Percentiles rank a stretch among this genome's conserved stretches.
phyloP scores from a whole-genome alignment of 495 filamentous ascomycete species.

The Podospora pseudopauciseta region DNA sequence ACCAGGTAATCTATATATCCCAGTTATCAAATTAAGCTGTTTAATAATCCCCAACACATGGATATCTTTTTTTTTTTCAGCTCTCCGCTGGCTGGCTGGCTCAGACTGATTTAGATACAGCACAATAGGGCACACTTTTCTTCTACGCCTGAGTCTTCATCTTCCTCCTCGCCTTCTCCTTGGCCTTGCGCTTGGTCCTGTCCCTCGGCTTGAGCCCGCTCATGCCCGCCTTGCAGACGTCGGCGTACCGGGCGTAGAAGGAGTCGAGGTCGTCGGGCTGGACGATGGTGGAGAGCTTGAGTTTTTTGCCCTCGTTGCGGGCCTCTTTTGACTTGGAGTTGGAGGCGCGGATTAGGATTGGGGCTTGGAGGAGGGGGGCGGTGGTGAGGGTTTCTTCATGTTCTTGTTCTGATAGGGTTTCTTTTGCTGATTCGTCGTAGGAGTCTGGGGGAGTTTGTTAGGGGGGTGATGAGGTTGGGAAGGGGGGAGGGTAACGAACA shows the following conservation, averaged over 20 bases:
- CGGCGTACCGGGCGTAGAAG: slow-evolving; percentile 87
- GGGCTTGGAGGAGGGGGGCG: slow-evolving; percentile 52
- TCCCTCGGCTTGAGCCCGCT: slow-evolving; percentile 83
- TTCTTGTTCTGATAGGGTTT: slow-evolving; percentile 16
- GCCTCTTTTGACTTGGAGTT: slow-evolving; percentile 62
- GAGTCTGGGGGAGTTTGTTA: slow-evolving; percentile 4
- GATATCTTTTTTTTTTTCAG: no score
- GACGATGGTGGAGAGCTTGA: slow-evolving; percentile 84
- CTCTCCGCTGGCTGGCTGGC: no score
- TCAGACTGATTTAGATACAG: no score
- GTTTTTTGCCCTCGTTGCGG: slow-evolving; percentile 46
- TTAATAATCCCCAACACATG: no score
- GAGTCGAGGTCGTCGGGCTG: slow-evolving; percentile 66
- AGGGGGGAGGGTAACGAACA: slow-evolving; percentile 40
- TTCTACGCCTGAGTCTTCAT: slow-evolving; percentile 19
- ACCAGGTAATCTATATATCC: no score
- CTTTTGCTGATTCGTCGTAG: slow-evolving; percentile 5
- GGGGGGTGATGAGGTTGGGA: slow-evolving; percentile 19
- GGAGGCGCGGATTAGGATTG: slow-evolving; percentile 79
- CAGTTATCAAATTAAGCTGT: no score
- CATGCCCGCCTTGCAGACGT: slow-evolving; percentile 88
- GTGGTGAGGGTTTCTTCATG: not conserved
- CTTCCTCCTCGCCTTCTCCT: slow-evolving; percentile 66
- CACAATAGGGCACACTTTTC: not conserved
- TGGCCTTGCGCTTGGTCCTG: slow-evolving; percentile 75